phyloP scores from a whole-genome alignment of 2,329 filamentous ascomycete genomes.

The Dendryphion nanum region DNA sequence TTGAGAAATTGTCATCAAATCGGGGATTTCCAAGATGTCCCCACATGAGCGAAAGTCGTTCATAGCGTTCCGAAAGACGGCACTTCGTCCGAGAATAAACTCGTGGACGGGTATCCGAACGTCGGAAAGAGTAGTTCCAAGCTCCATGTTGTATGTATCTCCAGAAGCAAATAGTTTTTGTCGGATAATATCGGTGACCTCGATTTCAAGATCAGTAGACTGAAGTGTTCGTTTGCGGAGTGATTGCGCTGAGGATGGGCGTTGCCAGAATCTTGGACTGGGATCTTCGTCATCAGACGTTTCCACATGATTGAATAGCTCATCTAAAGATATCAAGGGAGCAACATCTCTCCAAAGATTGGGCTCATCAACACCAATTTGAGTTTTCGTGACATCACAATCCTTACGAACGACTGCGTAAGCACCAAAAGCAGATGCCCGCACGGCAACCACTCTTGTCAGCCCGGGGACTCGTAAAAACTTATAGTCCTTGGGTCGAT shows the following conservation, averaged over 20 bases:
- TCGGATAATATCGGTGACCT: slow-evolving; percentile 52
- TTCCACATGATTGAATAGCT: slow-evolving; percentile 50
- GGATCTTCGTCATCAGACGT: slow-evolving; percentile 46
- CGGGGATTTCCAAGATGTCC: slow-evolving; percentile 57
- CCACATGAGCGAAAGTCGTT: slow-evolving; percentile 58
- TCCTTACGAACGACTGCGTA: slow-evolving; percentile 87
- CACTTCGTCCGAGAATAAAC: slow-evolving; percentile 77
- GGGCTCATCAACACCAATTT: slow-evolving; percentile 65
- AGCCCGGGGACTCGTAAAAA: slow-evolving; percentile 88
- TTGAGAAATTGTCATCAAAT: slow-evolving; percentile 59
- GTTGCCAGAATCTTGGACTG: slow-evolving; percentile 50
- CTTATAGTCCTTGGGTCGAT: slow-evolving; percentile 85
- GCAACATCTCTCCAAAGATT: slow-evolving; percentile 72
- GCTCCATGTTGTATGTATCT: slow-evolving; percentile 43
- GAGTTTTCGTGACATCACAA: slow-evolving; percentile 73
- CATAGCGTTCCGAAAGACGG: slow-evolving; percentile 58
- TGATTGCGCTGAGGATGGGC: slow-evolving; percentile 47
- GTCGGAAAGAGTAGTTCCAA: slow-evolving; percentile 61
- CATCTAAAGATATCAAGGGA: slow-evolving; percentile 66
- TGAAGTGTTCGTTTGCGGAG: slow-evolving; percentile 59
- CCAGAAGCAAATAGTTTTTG: slow-evolving; percentile 36
- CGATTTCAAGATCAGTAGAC: slow-evolving; percentile 65
- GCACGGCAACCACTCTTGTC: slow-evolving; percentile 78
- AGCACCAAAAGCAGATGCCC: slow-evolving; percentile 85
- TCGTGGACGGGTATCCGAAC: slow-evolving; percentile 76